These are phyloP conservation scores for Amaranthus hypochondriacus DNA, from an alignment of 148 eudicot genomes.

Conservation along the genomic window DNA sequence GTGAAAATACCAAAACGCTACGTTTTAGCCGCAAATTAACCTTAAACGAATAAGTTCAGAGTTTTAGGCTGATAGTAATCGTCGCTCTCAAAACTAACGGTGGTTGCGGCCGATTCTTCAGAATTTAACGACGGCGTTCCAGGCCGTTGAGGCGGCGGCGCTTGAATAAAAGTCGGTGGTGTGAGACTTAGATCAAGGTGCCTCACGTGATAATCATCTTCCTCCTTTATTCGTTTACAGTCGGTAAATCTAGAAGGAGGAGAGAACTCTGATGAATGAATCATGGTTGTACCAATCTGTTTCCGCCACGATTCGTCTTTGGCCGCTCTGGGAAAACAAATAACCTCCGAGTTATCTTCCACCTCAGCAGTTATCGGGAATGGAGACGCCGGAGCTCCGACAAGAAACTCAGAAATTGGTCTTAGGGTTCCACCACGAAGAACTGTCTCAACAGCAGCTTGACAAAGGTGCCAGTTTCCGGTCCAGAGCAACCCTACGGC, in stretches of 20 bases:
- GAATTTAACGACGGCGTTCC: constrained; percentile 62
- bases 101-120: constrained; percentile 55
- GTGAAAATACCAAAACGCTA: background rate
- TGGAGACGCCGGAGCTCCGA: constrained; percentile 24
- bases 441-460: constrained; percentile 66
- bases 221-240: constrained; percentile 19
- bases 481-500: constrained; percentile 64
- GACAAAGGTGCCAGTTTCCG: constrained; percentile 80
- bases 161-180: constrained; percentile 17
- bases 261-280: constrained; percentile 16
- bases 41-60: constrained; percentile 40
- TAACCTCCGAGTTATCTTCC: constrained; percentile 41
- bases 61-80: constrained; percentile 23
- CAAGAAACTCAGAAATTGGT: constrained; percentile 50
- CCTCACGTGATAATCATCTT: background rate
- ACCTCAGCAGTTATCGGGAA: constrained; percentile 15
- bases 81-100: constrained; percentile 42
- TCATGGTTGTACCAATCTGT: constrained; percentile 2
- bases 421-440: constrained; percentile 60
- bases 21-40: background rate
- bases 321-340: constrained; percentile 3
- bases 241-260: constrained; percentile 20
- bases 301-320: constrained; percentile 8
- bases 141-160: constrained; percentile 27
- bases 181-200: constrained; percentile 40